A percentile compares a stretch with the other conserved stretches of the same genome.
Conservation (phyloP, 805 yeast species). For the Pichia thaimueangensis region DNA sequence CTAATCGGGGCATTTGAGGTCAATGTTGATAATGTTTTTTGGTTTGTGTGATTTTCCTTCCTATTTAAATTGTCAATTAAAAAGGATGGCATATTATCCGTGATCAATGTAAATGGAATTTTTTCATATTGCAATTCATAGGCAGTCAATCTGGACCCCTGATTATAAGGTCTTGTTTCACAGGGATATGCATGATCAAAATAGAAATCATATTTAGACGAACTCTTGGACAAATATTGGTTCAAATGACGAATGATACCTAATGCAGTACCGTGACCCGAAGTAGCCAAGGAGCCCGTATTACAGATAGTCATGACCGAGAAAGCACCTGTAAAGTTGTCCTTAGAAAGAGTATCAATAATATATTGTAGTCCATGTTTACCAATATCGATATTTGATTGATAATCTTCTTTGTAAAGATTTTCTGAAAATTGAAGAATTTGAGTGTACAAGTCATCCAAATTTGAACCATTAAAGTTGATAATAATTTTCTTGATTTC, state of each 20-base stretch:
- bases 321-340: slow-evolving; percentile 56
- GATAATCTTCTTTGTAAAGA: slow-evolving; percentile 68
- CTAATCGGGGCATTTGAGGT: slow-evolving; percentile 58
- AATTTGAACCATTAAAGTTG: slow-evolving; percentile 12
- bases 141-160: slow-evolving; percentile 90
- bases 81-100: slow-evolving; percentile 89
- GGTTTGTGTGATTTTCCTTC: slow-evolving; percentile 21
- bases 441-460: slow-evolving; percentile 22
- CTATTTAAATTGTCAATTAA: slow-evolving; percentile 43
- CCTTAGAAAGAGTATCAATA: slow-evolving; percentile 34
- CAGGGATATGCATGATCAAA: slow-evolving; percentile 75
- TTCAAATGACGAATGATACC: slow-evolving; percentile 81
- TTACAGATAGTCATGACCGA: slow-evolving; percentile 89
- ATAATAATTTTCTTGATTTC: slow-evolving; percentile 35
- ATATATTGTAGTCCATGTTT: slow-evolving; percentile 74
- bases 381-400: slow-evolving; percentile 76
- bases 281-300: slow-evolving; percentile 94
- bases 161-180: slow-evolving; percentile 95
- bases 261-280: slow-evolving; percentile 95
- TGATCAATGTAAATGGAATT: slow-evolving; percentile 82
- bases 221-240: slow-evolving; percentile 26
- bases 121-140: slow-evolving; percentile 80
- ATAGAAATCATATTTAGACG: slow-evolving; percentile 34
- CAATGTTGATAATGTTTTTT: slow-evolving; percentile 15
- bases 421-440: slow-evolving; percentile 42